Conservation (phyloP, 2,329 filamentous ascomycete species). For the Neopestalotiopsis sp. region DNA sequence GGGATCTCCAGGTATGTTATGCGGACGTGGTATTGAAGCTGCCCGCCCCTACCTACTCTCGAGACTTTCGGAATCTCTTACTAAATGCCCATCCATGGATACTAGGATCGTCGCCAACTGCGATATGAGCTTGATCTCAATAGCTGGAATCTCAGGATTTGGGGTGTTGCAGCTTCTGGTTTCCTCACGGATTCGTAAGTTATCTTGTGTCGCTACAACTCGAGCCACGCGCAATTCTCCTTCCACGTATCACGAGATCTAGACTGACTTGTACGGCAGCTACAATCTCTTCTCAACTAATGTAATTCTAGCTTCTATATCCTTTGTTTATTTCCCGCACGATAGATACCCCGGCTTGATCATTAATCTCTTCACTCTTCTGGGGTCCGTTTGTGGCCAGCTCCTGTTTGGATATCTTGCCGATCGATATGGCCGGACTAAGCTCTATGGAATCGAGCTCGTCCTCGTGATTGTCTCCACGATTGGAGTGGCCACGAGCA, state of each 20-base stretch:
- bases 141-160: constrained; percentile 60
- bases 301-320: constrained; percentile 58
- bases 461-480: constrained; percentile 62
- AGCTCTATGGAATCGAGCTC: constrained; percentile 62
- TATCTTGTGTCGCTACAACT: constrained; percentile 15
- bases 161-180: constrained; percentile 60
- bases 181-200: constrained; percentile 60
- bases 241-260: neutral
- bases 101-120: constrained; percentile 55
- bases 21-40: neutral
- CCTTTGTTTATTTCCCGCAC: constrained; percentile 58
- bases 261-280: constrained; percentile 33
- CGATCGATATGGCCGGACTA: constrained; percentile 59
- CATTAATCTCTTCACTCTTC: constrained; percentile 56
- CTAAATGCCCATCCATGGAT: constrained; percentile 8
- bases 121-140: constrained; percentile 61
- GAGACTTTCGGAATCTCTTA: neutral
- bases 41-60: neutral
- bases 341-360: constrained; percentile 46
- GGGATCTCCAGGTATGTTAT: constrained; percentile 52
- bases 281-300: constrained; percentile 62
- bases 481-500: constrained; percentile 61
- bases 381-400: constrained; percentile 59
- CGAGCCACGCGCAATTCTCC: neutral
- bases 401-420: constrained; percentile 60